These are phyloP conservation scores for Penicillium egyptiacum DNA, from an alignment of 495 filamentous ascomycete genomes.

Conservation along the genomic window DNA sequence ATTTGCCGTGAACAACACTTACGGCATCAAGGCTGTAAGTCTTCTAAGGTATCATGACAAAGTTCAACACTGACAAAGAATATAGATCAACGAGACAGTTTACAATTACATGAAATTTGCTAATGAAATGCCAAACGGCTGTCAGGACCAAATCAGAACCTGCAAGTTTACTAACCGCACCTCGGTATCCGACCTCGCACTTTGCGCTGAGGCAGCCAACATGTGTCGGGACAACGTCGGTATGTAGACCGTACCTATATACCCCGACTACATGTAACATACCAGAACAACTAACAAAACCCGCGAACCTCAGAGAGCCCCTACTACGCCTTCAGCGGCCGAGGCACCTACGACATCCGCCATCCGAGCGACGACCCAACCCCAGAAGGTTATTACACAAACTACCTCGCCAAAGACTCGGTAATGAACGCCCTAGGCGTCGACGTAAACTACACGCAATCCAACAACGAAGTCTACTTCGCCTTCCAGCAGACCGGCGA, in stretches of 20 bases:
- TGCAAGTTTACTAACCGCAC: slow-evolving; percentile 48
- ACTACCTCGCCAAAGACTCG: slow-evolving; percentile 59
- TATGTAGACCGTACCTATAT: slow-evolving; percentile 30
- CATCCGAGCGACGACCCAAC: slow-evolving; percentile 55
- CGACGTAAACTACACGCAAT: slow-evolving; percentile 63
- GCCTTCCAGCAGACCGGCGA: slow-evolving; percentile 56
- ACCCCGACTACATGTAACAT: background rate
- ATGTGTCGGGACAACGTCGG: slow-evolving; percentile 48
- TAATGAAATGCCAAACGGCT: slow-evolving; percentile 56
- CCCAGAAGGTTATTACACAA: slow-evolving; percentile 56
- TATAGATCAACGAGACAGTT: slow-evolving; percentile 54
- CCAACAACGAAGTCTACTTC: slow-evolving; percentile 46
- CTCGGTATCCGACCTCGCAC: slow-evolving; percentile 40
- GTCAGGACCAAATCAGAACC: slow-evolving; percentile 53
- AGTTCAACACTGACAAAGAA: slow-evolving; percentile 6
- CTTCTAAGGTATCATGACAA: slow-evolving; percentile 28
- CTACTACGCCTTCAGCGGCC: slow-evolving; percentile 34
- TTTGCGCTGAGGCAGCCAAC: slow-evolving; percentile 41
- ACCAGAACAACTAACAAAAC: slow-evolving; percentile 15
- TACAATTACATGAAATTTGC: slow-evolving; percentile 53
- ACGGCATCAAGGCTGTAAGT: slow-evolving; percentile 63
- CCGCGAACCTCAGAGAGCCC: slow-evolving; percentile 29
- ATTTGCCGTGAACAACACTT: slow-evolving; percentile 72
- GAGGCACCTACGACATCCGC: slow-evolving; percentile 65
- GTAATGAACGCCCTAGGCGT: slow-evolving; percentile 64